Evolutionary conservation across 331 rosid genomes (phyloP).

Genomic region (Dryas integrifolia): DNA sequence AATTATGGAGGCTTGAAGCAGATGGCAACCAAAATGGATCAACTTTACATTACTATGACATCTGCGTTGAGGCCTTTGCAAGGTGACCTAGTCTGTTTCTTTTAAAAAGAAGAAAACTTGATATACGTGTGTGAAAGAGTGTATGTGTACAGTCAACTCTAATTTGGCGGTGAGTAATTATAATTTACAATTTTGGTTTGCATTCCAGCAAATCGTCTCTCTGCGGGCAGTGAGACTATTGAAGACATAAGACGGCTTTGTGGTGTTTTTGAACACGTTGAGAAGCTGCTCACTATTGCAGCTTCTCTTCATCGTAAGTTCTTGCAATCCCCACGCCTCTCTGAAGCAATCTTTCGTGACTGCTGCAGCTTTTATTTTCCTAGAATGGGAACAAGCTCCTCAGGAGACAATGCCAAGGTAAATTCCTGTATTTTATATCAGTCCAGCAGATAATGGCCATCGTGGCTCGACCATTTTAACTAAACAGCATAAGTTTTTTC

Average conservation of each 20-base stretch:
- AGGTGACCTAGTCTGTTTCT: constrained; percentile 38
- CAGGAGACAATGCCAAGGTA: constrained; percentile 52
- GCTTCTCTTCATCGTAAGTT: constrained; percentile 90
- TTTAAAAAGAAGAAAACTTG: neutral
- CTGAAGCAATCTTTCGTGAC: constrained; percentile 68
- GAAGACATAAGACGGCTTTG: constrained; percentile 65
- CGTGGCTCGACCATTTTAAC: neutral
- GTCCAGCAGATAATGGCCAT: neutral
- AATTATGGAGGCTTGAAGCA: constrained; percentile 69
- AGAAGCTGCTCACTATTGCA: constrained; percentile 65
- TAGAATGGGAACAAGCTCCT: constrained; percentile 54
- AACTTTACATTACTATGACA: constrained; percentile 70
- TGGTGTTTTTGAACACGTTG: constrained; percentile 70
- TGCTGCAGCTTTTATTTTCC: constrained; percentile 60
- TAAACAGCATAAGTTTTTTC: neutral
- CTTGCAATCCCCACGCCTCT: constrained; percentile 64
- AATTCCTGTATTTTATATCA: neutral
- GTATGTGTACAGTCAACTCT: constrained; percentile 6
- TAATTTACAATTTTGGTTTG: constrained; percentile 23
- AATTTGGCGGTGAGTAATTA: constrained; percentile 4
- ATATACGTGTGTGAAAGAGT: neutral
- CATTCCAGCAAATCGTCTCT: constrained; percentile 63
- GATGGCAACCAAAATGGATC: constrained; percentile 71
- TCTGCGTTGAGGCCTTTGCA: constrained; percentile 65
- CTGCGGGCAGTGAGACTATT: constrained; percentile 61